Percentiles rank a stretch among this genome's conserved stretches.
phyloP scores from a whole-genome alignment of 106 monocot genomes.

The Apostasia ramifera region DNA sequence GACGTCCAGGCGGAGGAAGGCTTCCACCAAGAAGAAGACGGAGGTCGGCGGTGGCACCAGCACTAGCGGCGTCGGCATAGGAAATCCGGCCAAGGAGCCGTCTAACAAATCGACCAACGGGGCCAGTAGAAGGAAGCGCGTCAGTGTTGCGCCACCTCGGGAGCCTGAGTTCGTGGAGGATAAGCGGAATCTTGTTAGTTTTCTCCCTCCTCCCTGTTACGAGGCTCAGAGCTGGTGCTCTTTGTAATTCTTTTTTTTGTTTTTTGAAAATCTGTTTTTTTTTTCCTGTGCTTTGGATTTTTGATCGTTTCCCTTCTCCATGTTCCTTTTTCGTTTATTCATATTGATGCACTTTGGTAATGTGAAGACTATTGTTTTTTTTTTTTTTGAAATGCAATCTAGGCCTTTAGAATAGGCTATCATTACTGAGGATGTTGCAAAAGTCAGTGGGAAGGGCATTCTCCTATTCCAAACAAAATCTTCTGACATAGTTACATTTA shows the following conservation, averaged over 20 bases:
- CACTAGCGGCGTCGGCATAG: conserved; percentile 1
- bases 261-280: background rate
- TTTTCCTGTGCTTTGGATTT: background rate
- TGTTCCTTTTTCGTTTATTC: background rate
- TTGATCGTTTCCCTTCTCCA: background rate
- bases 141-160: conserved; percentile 6
- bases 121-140: conserved; percentile 10
- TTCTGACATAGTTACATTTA: no score
- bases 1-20: background rate
- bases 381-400: no score
- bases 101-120: conserved; percentile 7
- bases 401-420: no score
- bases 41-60: background rate
- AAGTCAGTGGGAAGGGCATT: no score
- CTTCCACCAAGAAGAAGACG: background rate
- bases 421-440: no score
- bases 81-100: conserved; percentile 2
- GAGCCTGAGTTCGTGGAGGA: conserved; percentile 55
- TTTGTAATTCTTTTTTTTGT: background rate
- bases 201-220: no score
- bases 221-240: background rate
- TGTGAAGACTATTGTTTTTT: no score
- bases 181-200: conserved; percentile 55
- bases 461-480: no score
- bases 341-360: no score